These are phyloP conservation scores for Stagonosporopsis cucurbitacearum DNA, from an alignment of 2,329 filamentous ascomycete species.

Conservation along the genomic window DNA sequence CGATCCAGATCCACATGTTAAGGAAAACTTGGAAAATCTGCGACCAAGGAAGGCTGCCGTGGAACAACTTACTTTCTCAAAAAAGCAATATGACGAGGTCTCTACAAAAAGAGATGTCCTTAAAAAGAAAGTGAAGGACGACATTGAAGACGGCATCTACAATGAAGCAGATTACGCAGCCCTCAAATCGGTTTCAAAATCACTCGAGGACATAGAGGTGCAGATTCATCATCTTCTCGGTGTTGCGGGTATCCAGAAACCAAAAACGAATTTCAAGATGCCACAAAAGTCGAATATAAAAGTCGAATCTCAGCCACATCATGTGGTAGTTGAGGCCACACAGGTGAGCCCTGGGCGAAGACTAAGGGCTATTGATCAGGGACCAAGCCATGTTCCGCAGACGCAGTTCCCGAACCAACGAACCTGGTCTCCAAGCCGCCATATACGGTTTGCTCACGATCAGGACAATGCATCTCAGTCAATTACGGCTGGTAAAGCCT, in stretches of 20 bases:
- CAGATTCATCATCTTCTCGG: constrained; percentile 39
- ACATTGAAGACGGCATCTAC: constrained; percentile 37
- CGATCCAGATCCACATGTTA: constrained; percentile 26
- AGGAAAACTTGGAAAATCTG: constrained; percentile 32
- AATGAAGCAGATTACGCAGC: constrained; percentile 34
- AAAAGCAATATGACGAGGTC: constrained; percentile 27
- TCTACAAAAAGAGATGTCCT: constrained; percentile 28
- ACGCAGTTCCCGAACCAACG: constrained; percentile 39
- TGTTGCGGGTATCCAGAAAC: constrained; percentile 34
- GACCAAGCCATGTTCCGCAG: constrained; percentile 33
- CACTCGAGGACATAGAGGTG: constrained; percentile 36
- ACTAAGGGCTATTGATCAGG: constrained; percentile 15
- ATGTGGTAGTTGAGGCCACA: constrained; percentile 42
- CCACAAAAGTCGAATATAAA: constrained; percentile 12
- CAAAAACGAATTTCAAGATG: neutral
- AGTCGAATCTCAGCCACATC: constrained; percentile 15
- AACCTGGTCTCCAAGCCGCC: constrained; percentile 35
- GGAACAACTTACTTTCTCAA: constrained; percentile 34
- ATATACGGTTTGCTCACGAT: constrained; percentile 37
- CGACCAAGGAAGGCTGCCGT: constrained; percentile 41
- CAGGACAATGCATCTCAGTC: constrained; percentile 21
- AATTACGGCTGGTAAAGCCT: neutral
- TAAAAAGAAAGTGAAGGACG: constrained; percentile 40
- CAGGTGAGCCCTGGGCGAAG: constrained; percentile 35
- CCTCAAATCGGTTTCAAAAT: constrained; percentile 34